Conservation (phyloP, 805 yeast species). For the Komagataella pseudopastoris region DNA sequence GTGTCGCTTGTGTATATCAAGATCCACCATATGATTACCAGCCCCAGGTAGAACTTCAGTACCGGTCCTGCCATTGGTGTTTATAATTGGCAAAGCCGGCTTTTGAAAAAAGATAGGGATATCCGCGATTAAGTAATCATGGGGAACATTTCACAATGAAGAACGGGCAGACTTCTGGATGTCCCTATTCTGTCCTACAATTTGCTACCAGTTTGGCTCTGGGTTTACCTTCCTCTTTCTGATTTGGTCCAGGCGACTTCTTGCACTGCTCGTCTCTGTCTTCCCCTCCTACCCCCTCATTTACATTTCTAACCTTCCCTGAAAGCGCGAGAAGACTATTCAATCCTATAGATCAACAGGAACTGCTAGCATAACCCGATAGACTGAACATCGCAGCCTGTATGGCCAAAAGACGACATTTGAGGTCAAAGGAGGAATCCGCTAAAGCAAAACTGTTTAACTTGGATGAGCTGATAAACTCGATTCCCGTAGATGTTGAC, state of each 20-base stretch:
- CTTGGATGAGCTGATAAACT: slow-evolving; percentile 2
- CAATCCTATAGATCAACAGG: not conserved
- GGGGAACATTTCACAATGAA: no score
- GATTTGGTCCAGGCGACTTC: not conserved
- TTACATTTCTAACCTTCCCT: not conserved
- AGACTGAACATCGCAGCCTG: not conserved
- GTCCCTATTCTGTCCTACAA: not conserved
- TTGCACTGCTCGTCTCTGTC: not conserved
- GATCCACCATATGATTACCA: slow-evolving; percentile 24
- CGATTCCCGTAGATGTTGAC: not conserved
- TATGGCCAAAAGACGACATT: not conserved
- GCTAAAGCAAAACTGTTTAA: not conserved
- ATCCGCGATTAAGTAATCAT: not conserved
- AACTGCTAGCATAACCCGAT: not conserved
- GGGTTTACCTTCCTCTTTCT: not conserved
- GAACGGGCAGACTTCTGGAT: no score
- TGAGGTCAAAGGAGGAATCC: not conserved
- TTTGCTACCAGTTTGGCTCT: not conserved
- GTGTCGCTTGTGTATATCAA: slow-evolving; percentile 38
- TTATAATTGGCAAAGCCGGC: not conserved
- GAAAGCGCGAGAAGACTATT: not conserved
- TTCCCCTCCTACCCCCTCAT: not conserved
- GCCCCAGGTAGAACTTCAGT: not conserved
- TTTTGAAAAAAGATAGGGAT: not conserved
- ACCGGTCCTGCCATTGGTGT: not conserved